These are phyloP conservation scores for Periglandula ipomoeae DNA, from an alignment of 2,329 filamentous ascomycete genomes.

Conservation along the genomic window DNA sequence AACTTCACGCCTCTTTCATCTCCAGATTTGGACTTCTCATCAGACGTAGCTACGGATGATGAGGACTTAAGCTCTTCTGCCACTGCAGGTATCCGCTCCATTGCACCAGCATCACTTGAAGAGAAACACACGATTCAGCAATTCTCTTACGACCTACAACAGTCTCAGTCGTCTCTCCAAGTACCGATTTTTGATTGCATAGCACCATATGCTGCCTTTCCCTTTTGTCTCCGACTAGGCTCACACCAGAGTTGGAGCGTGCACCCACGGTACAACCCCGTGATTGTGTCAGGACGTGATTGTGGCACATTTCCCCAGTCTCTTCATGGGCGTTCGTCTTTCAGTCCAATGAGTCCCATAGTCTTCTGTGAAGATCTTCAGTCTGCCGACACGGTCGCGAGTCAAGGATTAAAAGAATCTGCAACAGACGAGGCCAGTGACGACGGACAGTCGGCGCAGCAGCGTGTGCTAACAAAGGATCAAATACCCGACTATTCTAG, in stretches of 20 bases:
- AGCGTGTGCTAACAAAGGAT: neutral
- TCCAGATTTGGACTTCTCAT: constrained; percentile 1
- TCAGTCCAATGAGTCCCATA: neutral
- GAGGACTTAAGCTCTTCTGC: neutral
- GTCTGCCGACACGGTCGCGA: neutral
- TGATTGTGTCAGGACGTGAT: constrained; percentile 2
- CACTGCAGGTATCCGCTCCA: neutral
- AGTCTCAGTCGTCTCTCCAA: neutral
- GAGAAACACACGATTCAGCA: neutral
- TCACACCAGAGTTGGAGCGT: constrained; percentile 4
- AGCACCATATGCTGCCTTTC: neutral
- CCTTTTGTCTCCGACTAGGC: neutral
- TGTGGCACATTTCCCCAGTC: constrained; percentile 6
- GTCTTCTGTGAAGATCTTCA: neutral
- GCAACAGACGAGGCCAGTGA: neutral
- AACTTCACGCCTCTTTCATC: constrained; percentile 5
- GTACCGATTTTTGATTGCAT: neutral
- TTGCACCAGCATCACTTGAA: neutral
- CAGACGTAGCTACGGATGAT: neutral
- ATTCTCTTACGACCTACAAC: neutral
- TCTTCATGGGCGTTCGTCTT: neutral
- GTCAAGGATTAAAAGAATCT: neutral
- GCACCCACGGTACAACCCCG: constrained; percentile 6
- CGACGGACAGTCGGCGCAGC: neutral
- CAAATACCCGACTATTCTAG: neutral